Evolutionary conservation across 306 rosid genomes (phyloP), one percentile per base, ranked within the genome.

Genomic region (Pterocarpus macrocarpus): DNA sequence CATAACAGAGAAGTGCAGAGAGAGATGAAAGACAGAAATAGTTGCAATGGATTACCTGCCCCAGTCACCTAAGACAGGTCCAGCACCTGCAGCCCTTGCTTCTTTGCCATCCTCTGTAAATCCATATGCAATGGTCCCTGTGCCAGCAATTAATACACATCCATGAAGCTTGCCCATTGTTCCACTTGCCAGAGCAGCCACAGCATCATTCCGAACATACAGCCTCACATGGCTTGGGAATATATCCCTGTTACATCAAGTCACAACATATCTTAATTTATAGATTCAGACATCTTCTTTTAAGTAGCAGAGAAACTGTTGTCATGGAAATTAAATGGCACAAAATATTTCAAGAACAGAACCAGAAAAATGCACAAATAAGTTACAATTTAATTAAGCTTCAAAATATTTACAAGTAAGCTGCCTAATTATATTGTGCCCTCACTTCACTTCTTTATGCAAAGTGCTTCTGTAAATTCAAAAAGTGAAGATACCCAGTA

Each of bases 21-120:
- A 32, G 66, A 39, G 43, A 33, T 5, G 67, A 44, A 35, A 39
- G 74, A 53, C 33, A 69, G 28, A 75, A 69, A 73, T 28, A 70
- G 75, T 44, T 13, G 64, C 12, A 22, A 55, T 4, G 14, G 32
- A 64, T 71, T 41, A 95, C 98, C 98, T 95, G 86, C 98, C 98
- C 97, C 98, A 92, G 82, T 95, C 98, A 86, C 98, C 98, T 81
- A 95, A 86, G 77, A 91, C 91, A 38, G 97, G 98, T 57, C 98
- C 98, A 45, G 97, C 97, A 33, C 98, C 98, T 0, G 97, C 97
- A 71, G 98, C 92, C 81, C 97, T 84, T 61, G 98, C 98, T 87
- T 95, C 94, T 89, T 86, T 87, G 50, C 98, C 97, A 77, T 95
- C 98, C 77, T 89, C 92, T 2, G 97, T 91, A 78, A 90, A 90